Conservation (phyloP, 2,329 filamentous ascomycete genomes). For the Colletotrichum lentis region DNA sequence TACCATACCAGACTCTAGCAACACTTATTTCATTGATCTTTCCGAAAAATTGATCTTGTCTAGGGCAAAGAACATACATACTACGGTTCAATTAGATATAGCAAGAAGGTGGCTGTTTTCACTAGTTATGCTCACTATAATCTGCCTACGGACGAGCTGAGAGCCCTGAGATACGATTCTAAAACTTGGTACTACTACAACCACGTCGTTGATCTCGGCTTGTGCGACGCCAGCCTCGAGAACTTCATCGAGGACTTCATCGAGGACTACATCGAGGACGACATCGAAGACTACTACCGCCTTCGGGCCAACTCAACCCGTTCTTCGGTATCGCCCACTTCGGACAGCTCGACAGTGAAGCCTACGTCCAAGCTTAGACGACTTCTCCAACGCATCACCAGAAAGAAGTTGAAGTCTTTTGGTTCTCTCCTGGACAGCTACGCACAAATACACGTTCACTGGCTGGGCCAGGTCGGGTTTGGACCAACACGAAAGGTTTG, state of each 20-base stretch:
- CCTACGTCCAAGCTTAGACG: slow-evolving; percentile 1
- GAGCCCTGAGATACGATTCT: slow-evolving; percentile 18
- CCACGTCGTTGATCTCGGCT: slow-evolving; percentile 10
- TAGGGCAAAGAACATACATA: not conserved
- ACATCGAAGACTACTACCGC: slow-evolving; percentile 24
- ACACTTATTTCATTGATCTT: not conserved
- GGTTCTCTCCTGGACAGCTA: not conserved
- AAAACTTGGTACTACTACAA: slow-evolving; percentile 2
- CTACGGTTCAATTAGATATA: not conserved
- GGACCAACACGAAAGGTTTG: not conserved
- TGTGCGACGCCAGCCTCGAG: slow-evolving; percentile 11
- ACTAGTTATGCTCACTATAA: not conserved
- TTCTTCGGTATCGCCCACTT: not conserved
- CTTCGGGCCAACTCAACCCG: not conserved
- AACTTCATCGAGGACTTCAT: slow-evolving; percentile 28
- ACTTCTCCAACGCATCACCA: slow-evolving; percentile 6
- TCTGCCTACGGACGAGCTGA: slow-evolving; percentile 6
- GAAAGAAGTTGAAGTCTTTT: not conserved
- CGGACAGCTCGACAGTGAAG: not conserved
- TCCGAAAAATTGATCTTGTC: not conserved
- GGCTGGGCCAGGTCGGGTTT: not conserved
- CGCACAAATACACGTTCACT: not conserved
- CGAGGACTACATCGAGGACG: slow-evolving; percentile 24
- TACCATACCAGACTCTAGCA: not conserved
- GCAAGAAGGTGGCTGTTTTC: not conserved